Evolutionary conservation across 345 rosid species (phyloP).

Genomic region (Heritiera fomes): DNA sequence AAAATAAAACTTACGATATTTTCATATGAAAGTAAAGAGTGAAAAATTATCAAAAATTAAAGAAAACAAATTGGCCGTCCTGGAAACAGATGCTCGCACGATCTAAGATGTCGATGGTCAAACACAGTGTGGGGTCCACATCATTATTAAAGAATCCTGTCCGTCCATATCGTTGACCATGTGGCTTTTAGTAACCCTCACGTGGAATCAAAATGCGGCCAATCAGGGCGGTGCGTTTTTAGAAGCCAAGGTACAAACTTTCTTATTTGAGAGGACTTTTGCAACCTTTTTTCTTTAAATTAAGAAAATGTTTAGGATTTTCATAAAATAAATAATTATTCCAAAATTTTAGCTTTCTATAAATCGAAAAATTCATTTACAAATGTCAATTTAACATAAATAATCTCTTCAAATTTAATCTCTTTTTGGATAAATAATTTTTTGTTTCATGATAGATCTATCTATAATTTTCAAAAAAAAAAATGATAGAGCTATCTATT

Average conservation of each 20-base stretch:
- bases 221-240: constrained; percentile 23
- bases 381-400: background rate
- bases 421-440: too few species aligned
- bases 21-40: background rate
- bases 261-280: constrained; percentile 16
- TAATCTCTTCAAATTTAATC: too few species aligned
- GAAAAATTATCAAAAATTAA: background rate
- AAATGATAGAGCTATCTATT: too few species aligned
- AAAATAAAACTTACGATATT: background rate
- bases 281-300: background rate
- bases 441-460: too few species aligned
- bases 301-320: background rate
- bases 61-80: background rate
- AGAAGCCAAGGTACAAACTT: background rate
- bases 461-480: too few species aligned
- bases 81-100: background rate
- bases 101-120: constrained; percentile 3
- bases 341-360: background rate
- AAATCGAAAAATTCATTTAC: background rate
- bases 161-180: constrained; percentile 35
- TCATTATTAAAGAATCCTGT: background rate
- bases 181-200: background rate
- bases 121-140: background rate
- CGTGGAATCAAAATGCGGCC: constrained; percentile 18
- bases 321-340: background rate